Evolutionary conservation across 1,139 yeast species (phyloP).

Genomic region (Suhomyces coccinellae): DNA sequence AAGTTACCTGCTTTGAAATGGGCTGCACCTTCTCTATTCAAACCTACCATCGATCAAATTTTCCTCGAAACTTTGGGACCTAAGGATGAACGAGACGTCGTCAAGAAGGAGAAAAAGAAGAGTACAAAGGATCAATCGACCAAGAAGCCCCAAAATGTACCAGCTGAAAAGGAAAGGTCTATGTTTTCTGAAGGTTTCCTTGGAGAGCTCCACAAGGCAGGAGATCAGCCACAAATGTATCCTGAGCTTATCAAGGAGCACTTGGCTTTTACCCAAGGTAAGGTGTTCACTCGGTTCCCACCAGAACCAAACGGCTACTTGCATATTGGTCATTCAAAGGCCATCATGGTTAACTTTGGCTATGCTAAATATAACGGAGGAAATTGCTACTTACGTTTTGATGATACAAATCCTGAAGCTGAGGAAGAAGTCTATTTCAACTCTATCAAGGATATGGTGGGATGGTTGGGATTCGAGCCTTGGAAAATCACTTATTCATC

Average conservation of each 20-base stretch:
- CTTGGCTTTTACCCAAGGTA: slow-evolving; percentile 72
- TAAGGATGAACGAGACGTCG: slow-evolving; percentile 89
- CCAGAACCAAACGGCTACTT: slow-evolving; percentile 98
- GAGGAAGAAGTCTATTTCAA: slow-evolving; percentile 91
- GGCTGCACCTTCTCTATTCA: slow-evolving; percentile 87
- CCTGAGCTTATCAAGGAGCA: slow-evolving; percentile 85
- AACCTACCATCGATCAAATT: slow-evolving; percentile 80
- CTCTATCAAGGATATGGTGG: slow-evolving; percentile 79
- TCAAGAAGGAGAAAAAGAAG: slow-evolving; percentile 75
- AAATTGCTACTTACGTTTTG: slow-evolving; percentile 86
- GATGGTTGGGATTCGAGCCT: slow-evolving; percentile 92
- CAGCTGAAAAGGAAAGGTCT: slow-evolving; percentile 48
- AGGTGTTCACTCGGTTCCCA: slow-evolving; percentile 92
- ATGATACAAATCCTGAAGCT: slow-evolving; percentile 98
- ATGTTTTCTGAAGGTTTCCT: slow-evolving; percentile 96
- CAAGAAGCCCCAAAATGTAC: slow-evolving; percentile 26
- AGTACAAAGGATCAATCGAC: slow-evolving; percentile 26
- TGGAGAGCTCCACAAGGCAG: slow-evolving; percentile 93
- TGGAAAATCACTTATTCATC: slow-evolving; percentile 95
- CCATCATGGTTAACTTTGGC: slow-evolving; percentile 95
- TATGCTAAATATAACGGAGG: slow-evolving; percentile 86
- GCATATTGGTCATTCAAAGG: slow-evolving; percentile 98
- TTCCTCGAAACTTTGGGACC: slow-evolving; percentile 79
- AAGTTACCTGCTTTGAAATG: slow-evolving; percentile 75
- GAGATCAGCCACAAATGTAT: slow-evolving; percentile 87